phyloP scores from a whole-genome alignment of 1,284 basidiomycete species.

The Moesziomyces sp. region DNA sequence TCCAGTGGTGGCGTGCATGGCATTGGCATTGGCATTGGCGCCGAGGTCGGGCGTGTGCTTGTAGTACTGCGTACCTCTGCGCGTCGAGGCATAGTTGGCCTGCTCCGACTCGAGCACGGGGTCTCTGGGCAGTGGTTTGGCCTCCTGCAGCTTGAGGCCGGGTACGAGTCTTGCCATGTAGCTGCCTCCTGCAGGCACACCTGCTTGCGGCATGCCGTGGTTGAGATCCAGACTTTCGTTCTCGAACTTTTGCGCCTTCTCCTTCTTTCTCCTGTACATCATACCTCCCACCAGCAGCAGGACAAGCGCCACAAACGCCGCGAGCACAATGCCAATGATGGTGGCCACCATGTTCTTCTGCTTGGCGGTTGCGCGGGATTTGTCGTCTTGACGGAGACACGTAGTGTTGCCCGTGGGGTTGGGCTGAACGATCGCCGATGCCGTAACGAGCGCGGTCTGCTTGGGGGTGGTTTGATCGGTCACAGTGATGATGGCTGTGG shows the following conservation, averaged over 20 bases:
- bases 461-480: conserved; percentile 17
- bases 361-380: not conserved
- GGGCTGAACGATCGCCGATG: conserved; percentile 3
- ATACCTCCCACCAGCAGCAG: conserved; percentile 21
- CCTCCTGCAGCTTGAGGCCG: conserved; percentile 28
- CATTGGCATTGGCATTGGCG: not conserved
- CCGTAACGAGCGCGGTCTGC: conserved; percentile 5
- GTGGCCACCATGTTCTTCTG: conserved; percentile 33
- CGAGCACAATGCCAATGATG: conserved; percentile 28
- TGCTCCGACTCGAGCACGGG: conserved; percentile 23
- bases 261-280: conserved; percentile 34
- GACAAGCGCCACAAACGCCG: conserved; percentile 22
- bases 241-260: conserved; percentile 17
- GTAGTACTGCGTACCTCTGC: conserved; percentile 21
- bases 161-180: conserved; percentile 44
- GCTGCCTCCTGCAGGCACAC: conserved; percentile 15
- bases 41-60: not conserved
- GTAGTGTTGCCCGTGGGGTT: conserved; percentile 23
- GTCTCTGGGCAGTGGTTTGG: conserved; percentile 23
- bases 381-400: conserved; percentile 9
- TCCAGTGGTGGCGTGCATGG: not conserved
- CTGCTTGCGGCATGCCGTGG: conserved; percentile 3
- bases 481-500: conserved; percentile 22
- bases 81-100: conserved; percentile 16
- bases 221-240: conserved; percentile 19